Conservation (phyloP, 176 grass and related monocot species). For the Eremochloa ophiuroides region DNA sequence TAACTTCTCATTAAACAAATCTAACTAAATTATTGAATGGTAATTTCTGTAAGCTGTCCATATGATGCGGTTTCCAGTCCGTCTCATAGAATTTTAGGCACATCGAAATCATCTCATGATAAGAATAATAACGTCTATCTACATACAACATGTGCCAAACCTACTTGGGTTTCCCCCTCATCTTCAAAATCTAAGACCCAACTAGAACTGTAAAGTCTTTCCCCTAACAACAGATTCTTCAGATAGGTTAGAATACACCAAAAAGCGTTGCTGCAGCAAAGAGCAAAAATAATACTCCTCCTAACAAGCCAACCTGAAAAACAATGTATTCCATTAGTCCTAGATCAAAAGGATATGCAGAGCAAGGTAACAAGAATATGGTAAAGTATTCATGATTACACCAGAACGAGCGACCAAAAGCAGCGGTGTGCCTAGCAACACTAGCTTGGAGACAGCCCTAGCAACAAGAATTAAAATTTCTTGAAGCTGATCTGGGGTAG, state of each 20-base stretch:
- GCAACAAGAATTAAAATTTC: neutral
- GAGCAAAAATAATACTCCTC: slow-evolving; percentile 81
- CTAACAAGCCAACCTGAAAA: slow-evolving; percentile 75
- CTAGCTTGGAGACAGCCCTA: neutral
- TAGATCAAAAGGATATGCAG: slow-evolving; percentile 1
- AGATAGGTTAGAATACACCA: slow-evolving; percentile 62
- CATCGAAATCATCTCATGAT: slow-evolving; percentile 10
- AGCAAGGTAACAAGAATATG: neutral
- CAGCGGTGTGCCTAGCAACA: neutral
- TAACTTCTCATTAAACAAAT: slow-evolving; percentile 12
- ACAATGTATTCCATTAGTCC: slow-evolving; percentile 1
- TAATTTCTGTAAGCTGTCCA: neutral
- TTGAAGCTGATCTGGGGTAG: neutral
- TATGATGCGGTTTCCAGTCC: neutral
- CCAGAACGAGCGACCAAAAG: neutral
- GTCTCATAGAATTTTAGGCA: neutral
- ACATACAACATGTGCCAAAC: neutral
- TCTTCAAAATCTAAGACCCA: neutral
- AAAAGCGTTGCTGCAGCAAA: slow-evolving; percentile 73
- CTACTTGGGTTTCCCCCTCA: slow-evolving; percentile 2
- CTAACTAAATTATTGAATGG: neutral
- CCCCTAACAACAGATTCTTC: neutral
- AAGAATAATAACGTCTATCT: neutral
- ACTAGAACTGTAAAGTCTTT: neutral
- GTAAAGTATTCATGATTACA: neutral